Base-by-base conservation (phyloP, 208 protist species). In the Crithidia fasciculata region DNA sequence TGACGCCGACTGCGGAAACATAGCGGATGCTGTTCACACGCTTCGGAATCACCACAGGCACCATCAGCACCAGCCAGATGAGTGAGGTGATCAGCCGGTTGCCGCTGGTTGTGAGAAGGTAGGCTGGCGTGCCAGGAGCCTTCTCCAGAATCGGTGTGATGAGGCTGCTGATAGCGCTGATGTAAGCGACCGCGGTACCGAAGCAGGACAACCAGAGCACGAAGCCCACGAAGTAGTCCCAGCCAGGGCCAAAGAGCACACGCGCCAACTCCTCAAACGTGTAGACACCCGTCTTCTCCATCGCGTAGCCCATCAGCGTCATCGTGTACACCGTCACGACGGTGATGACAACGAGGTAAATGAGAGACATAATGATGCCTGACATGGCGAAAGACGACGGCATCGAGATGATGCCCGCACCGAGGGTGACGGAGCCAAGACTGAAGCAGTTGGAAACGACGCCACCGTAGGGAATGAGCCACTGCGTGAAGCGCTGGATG, bases 21-120 rank as follows among this genome's bases (percentile, higher is more conserved):
- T 93, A 96, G 47, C 92, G 88, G 13, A 96, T 80, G 19, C 80
- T 89, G 72, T 93, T 94, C 19, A 95, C 72, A n/a, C 69, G 62
- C 76, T 91, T 91, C n/a, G 84, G 84, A 7, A 95, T 72, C 13
- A 91, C 78, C 4, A 91, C 47, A 4, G 92, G 92, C 40, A 94
- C 53, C 83, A 96, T 91, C 0, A 91, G 28, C 28, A 83, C 41
- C 6, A 86, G 13, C 89, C 89, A 94, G 0, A 85, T 72, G 8
- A 84, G 5, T 12, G 50, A 69, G 15, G 81, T 83, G 28, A 94
- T 54, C 8, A 89, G 47, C 5, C 81, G 81, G 53, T 71, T 72
- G 18, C 88, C 88, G 18, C 55, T 82, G 8, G 43, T 64, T 0
- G 64, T 75, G 50, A 66, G 80, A 0, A 90, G 41, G 70, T 80